Evolutionary conservation across 192 early-diverging fungal genomes (phyloP), one percentile per base, ranked within the genome.

Genomic region (Radiomyces spectabilis): DNA sequence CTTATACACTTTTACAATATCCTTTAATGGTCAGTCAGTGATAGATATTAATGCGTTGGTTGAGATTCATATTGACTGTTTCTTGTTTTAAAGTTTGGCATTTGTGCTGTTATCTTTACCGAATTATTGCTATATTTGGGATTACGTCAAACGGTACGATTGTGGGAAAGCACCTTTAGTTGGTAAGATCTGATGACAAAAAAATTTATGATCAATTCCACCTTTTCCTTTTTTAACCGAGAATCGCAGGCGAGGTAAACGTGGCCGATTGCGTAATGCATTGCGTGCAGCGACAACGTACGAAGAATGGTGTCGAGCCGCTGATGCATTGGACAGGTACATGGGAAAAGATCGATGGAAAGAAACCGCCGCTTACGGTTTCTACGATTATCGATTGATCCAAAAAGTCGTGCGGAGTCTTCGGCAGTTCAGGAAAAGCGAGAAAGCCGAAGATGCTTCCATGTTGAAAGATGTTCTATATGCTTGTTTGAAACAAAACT

Each of bases 301-400:
- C 64, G 71, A 80, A 49, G 74, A 82, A 39, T 91, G 84, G 79
- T 74, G 77, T 41, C 54, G 40, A 21, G 71, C 74, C 3, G 88
- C 88, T 15, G 45, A 72, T 6, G 53, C 51, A 27, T 55, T 91
- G 9, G 88, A 91, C 51, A 59, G 63, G 0, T 77, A 77, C 50
- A 64, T 88, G 52, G 63, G 73, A n/a, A 85, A 86, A 54, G 74
- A 83, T 45, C 68, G 75, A n/a, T 91, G 88, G 88, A 86, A 86
- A 44, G 44, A 69, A 18, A 66, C 74, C 9, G 66, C 69, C 2
- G 72, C 70, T 25, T 80, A 72, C 62, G 73, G 76, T 2, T 75
- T 79, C 53, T 88, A 87, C 43, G 84, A 87, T 57, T 79, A 77
- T 52, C 55, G 68, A 24, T 58, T 88, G 19, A 68, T 90, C 13